A percentile compares a stretch with the other conserved stretches of the same genome.
These are phyloP conservation scores for Grigorovia transvaalensis DNA, from an alignment of 805 yeast genomes.

Conservation along the genomic window DNA sequence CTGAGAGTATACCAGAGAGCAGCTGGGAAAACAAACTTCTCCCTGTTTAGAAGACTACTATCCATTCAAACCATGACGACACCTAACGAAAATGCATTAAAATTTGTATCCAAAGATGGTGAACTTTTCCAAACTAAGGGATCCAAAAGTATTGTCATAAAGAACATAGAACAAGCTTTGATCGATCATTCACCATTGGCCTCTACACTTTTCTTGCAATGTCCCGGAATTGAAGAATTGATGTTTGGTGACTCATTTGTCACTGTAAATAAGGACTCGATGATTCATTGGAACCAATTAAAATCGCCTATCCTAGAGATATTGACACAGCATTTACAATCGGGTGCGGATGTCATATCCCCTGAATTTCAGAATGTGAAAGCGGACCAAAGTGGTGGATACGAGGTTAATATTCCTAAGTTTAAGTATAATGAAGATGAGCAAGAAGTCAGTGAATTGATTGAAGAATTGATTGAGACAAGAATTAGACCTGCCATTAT, in stretches of 20 bases:
- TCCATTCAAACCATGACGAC: slow-evolving; percentile 43
- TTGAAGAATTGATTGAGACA: slow-evolving; percentile 85
- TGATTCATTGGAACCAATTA: slow-evolving; percentile 60
- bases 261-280: slow-evolving; percentile 60
- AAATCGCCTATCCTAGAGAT: slow-evolving; percentile 47
- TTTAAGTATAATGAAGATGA: slow-evolving; percentile 46
- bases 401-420: slow-evolving; percentile 22
- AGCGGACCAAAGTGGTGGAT: slow-evolving; percentile 31
- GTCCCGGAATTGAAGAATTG: slow-evolving; percentile 49
- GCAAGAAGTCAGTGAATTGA: slow-evolving; percentile 74
- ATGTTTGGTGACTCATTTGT: slow-evolving; percentile 68
- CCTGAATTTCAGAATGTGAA: slow-evolving; percentile 22
- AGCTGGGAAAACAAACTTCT: neutral
- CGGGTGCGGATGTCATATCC: slow-evolving; percentile 20
- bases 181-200: slow-evolving; percentile 51
- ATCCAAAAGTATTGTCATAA: slow-evolving; percentile 25
- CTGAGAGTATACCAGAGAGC: neutral
- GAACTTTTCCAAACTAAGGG: slow-evolving; percentile 26
- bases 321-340: slow-evolving; percentile 21
- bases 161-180: slow-evolving; percentile 25
- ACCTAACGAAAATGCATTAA: slow-evolving; percentile 68
- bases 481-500: slow-evolving; percentile 95
- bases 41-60: slow-evolving; percentile 9
- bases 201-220: slow-evolving; percentile 39
- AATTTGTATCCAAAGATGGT: slow-evolving; percentile 39